phyloP scores from a whole-genome alignment of 1,284 basidiomycete genomes.

The Neonothopanus nambi region DNA sequence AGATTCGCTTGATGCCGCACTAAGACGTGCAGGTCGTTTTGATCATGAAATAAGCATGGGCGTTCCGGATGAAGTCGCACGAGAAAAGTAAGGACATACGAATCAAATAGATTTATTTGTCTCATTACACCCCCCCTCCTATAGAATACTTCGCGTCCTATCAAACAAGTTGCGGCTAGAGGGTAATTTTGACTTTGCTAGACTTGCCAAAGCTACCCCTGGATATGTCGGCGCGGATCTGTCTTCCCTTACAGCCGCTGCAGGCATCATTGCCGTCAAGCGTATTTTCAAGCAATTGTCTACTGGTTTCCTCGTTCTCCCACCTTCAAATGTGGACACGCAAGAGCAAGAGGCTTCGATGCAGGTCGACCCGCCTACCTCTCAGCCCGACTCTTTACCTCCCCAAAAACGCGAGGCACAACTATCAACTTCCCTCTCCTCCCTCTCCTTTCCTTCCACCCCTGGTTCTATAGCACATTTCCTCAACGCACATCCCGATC shows the following conservation, averaged over 20 bases:
- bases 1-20: constrained; percentile 90
- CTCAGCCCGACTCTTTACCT: constrained; percentile 17
- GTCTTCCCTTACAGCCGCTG: constrained; percentile 87
- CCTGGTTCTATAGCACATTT: constrained; percentile 86
- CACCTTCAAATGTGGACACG: constrained; percentile 30
- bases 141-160: constrained; percentile 80
- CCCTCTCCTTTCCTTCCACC: constrained; percentile 41
- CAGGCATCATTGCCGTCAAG: constrained; percentile 95
- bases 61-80: constrained; percentile 88
- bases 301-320: constrained; percentile 61
- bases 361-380: constrained; percentile 44
- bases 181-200: constrained; percentile 80
- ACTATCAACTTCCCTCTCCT: constrained; percentile 24
- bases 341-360: constrained; percentile 51
- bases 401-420: constrained; percentile 15
- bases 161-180: constrained; percentile 75
- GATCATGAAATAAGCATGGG: constrained; percentile 98
- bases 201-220: constrained; percentile 90
- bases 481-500: constrained; percentile 80
- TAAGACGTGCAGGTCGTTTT: constrained; percentile 91
- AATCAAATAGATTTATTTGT: neutral
- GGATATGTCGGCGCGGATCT: constrained; percentile 98
- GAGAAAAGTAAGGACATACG: constrained; percentile 79
- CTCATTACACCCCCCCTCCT: constrained; percentile 6
- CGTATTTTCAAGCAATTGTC: constrained; percentile 89